Evolutionary conservation across 140 eudicot genomes (phyloP).

Genomic region (Erigeron philadelphicus): DNA sequence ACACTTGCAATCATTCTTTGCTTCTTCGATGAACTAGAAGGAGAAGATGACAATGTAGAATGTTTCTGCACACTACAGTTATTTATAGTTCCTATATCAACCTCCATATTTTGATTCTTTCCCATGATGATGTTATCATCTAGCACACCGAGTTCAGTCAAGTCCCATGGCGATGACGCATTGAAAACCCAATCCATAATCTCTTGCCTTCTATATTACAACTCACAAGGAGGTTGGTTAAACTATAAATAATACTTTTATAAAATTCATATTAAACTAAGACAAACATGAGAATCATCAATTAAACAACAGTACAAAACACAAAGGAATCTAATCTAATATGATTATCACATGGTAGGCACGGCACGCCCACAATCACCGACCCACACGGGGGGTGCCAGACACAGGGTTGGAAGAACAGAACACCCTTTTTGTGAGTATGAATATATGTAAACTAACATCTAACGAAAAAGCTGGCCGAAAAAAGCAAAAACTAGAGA

Average conservation of each 20-base stretch:
- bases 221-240: constrained; percentile 1
- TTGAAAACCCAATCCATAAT: constrained; percentile 43
- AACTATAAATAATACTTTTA: constrained; percentile 6
- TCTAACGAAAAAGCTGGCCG: background rate
- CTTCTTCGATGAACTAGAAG: constrained; percentile 29
- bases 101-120: constrained; percentile 25
- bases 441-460: background rate
- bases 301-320: background rate
- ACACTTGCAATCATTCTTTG: constrained; percentile 2
- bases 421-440: background rate
- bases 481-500: constrained; percentile 16
- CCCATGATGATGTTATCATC: constrained; percentile 16
- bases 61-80: constrained; percentile 19
- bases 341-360: constrained; percentile 24
- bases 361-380: constrained; percentile 19
- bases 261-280: background rate
- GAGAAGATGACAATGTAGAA: constrained; percentile 15
- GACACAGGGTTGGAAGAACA: constrained; percentile 5
- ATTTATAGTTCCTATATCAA: constrained; percentile 1
- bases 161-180: constrained; percentile 44
- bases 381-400: constrained; percentile 18
- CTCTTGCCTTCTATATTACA: background rate
- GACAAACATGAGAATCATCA: background rate
- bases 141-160: constrained; percentile 29
- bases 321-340: constrained; percentile 6